Evolutionary conservation across 2,329 filamentous ascomycete genomes (phyloP).

Genomic region (Phialophora chinensis): DNA sequence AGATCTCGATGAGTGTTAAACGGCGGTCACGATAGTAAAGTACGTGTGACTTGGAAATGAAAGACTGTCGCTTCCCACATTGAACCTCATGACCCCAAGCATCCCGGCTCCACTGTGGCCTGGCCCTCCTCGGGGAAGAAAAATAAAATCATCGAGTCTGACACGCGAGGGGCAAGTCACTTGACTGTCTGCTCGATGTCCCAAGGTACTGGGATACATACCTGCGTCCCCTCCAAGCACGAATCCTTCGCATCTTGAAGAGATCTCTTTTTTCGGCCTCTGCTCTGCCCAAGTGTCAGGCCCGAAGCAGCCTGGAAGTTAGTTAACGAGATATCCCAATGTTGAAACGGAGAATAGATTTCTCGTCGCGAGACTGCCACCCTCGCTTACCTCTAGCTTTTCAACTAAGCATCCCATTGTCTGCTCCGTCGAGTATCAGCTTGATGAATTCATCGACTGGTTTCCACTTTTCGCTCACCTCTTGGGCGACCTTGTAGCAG

Average conservation of each 20-base stretch:
- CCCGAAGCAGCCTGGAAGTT: neutral
- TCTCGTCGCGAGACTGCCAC: conserved; percentile 4
- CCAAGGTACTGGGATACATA: neutral
- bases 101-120: neutral
- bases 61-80: neutral
- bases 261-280: neutral
- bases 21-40: neutral
- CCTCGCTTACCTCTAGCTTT: conserved; percentile 1
- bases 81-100: neutral
- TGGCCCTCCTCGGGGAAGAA: neutral
- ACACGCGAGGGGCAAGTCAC: conserved; percentile 8
- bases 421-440: neutral
- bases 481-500: neutral
- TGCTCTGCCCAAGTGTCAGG: neutral
- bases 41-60: neutral
- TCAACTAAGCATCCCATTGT: neutral
- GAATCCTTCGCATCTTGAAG: neutral
- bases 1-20: neutral
- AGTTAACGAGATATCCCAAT: neutral
- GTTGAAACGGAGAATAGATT: neutral
- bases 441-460: neutral
- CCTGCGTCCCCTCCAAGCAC: neutral
- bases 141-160: conserved; percentile 11
- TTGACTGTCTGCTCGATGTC: neutral
- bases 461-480: conserved; percentile 2